Evolutionary conservation across 2,329 filamentous ascomycete genomes (phyloP), one percentile per base, ranked within the genome.

Genomic region (Nigrospora oryzae): DNA sequence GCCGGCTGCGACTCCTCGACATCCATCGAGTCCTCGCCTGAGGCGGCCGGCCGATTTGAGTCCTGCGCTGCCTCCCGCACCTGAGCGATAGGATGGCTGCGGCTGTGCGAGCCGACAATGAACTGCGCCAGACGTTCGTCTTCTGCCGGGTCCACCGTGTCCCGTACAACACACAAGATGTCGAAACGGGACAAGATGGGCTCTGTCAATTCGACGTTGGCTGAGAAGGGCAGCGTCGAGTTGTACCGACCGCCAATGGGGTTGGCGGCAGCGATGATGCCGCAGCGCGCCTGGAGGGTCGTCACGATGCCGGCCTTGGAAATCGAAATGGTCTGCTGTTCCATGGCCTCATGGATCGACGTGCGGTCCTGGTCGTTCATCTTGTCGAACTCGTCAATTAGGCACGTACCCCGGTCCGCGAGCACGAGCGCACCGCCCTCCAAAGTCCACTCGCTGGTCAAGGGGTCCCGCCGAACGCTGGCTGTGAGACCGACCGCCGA

Each of bases 291-390:
- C 64, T 98, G 91, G 1, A 98, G 74, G 0, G 93, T 97, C 1
- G 93, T 98, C 37, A 98, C 93, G 49, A 98, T 98, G 66, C 93
- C 93, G 1, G 93, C 93, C 64, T 98, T 98, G 52, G 89, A 95
- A 60, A 98, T 98, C 49, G 91, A 97, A 54, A 98, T 98, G 2
- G 93, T 98, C 68, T 98, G 93, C 67, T 98, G 93, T 66, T 98
- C 93, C 93, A 98, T 98, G 48, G 93, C 93, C 73, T 98, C 93
- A 76, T 98, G 93, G 55, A 98, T 98, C 8, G 89, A 95, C 1
- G 93, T 97, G 52, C 93, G 82, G 64, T 98, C 93, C 62, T 97
- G 89, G 63, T 98, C 93, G 63, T 97, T 97, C 93, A 98, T 98
- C 75, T 98, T 98, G 77, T 98, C 93, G 57, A 98, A 98, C 67